Evolutionary conservation across 257 asterid species (phyloP).

Genomic region (Haberlea rhodopensis): DNA sequence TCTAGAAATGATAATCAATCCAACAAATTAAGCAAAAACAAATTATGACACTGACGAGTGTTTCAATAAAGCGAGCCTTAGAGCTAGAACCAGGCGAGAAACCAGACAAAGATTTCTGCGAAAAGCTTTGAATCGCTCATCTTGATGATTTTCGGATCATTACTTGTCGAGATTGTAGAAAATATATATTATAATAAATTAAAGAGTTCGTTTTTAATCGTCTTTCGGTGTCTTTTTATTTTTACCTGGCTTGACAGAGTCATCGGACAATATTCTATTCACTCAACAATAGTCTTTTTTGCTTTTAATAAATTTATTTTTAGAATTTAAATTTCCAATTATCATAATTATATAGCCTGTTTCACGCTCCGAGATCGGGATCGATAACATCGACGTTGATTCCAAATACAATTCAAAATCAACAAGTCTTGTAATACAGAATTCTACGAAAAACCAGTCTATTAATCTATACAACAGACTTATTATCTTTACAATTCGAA

Average conservation of each 20-base stretch:
- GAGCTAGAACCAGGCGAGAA: constrained; percentile 21
- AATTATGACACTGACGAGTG: constrained; percentile 26
- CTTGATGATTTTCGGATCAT: neutral
- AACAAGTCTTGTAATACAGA: too few species aligned
- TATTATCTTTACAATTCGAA: too few species aligned
- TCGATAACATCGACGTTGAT: too few species aligned
- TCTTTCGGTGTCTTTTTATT: neutral
- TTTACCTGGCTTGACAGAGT: constrained; percentile 7
- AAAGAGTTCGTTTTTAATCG: neutral
- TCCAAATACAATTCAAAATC: too few species aligned
- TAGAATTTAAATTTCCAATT: too few species aligned
- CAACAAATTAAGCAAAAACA: neutral
- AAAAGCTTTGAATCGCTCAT: constrained; percentile 24
- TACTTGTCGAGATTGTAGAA: neutral
- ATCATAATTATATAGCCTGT: too few species aligned
- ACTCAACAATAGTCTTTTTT: neutral
- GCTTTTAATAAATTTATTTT: neutral
- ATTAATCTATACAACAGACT: too few species aligned
- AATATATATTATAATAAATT: too few species aligned
- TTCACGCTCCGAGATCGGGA: too few species aligned
- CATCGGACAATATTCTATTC: constrained; percentile 15
- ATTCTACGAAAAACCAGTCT: too few species aligned
- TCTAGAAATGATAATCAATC: constrained; percentile 15
- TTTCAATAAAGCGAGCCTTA: neutral
- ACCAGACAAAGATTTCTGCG: constrained; percentile 17